These are phyloP conservation scores for Xanthoparmelia taractica DNA, from an alignment of 495 filamentous ascomycete species.

Conservation along the genomic window DNA sequence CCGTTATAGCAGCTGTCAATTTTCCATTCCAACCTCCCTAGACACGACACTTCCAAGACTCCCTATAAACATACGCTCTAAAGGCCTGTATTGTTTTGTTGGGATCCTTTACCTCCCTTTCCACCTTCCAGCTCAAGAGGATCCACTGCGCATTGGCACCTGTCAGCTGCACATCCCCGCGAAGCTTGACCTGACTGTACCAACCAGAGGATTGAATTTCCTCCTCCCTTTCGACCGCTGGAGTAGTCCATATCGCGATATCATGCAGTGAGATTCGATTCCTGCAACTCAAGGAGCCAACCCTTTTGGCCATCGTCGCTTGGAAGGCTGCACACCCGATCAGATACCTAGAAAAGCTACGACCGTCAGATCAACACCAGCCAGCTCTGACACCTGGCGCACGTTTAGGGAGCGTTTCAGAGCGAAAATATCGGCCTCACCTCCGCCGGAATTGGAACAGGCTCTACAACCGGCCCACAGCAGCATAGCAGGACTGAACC, in stretches of 20 bases:
- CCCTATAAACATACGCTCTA: background rate
- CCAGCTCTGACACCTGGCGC: background rate
- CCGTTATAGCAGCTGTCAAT: background rate
- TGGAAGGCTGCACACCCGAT: background rate
- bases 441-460: background rate
- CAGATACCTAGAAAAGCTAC: background rate
- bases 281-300: background rate
- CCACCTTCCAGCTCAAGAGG: background rate
- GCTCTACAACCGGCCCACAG: background rate
- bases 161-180: background rate
- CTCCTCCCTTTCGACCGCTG: background rate
- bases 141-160: background rate
- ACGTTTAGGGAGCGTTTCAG: background rate
- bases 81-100: background rate
- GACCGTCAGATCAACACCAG: constrained; percentile 1
- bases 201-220: background rate
- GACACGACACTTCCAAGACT: background rate
- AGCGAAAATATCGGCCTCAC: background rate
- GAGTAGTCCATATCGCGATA: background rate
- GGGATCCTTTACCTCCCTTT: background rate
- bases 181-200: constrained; percentile 3
- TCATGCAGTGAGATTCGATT: background rate
- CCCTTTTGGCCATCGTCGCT: background rate
- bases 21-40: constrained; percentile 3
- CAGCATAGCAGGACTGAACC: background rate